A percentile compares a stretch with the other conserved stretches of the same genome.
phyloP scores from a whole-genome alignment of 352 stramenopile species.

The Globisporangium lucens region DNA sequence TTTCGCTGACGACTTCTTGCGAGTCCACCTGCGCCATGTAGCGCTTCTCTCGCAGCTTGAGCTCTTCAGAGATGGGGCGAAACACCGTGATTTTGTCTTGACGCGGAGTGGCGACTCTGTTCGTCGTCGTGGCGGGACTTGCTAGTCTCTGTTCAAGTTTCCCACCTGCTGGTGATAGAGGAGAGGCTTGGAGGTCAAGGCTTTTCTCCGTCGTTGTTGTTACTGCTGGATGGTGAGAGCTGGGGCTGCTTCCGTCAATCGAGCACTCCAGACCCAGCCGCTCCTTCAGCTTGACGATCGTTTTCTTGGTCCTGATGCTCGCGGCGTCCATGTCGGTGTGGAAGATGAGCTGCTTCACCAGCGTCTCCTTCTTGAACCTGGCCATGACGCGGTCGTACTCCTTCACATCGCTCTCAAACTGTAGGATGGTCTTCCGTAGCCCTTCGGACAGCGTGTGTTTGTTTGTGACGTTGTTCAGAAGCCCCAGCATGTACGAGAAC shows the following conservation, averaged over 20 bases:
- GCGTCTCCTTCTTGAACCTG: neutral
- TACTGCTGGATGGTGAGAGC: neutral
- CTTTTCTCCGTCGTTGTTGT: neutral
- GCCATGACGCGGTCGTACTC: neutral
- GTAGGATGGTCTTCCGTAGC: neutral
- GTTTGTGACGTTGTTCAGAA: too few species aligned
- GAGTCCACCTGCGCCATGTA: slow-evolving; percentile 4
- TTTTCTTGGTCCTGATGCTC: neutral
- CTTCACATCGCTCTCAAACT: neutral
- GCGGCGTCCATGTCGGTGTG: neutral
- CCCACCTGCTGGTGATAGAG: too few species aligned
- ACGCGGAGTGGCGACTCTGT: too few species aligned
- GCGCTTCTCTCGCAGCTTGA: neutral
- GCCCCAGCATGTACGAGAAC: neutral
- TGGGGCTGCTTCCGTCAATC: too few species aligned
- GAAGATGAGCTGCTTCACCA: neutral
- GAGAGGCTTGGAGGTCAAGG: neutral
- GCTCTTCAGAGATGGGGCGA: neutral
- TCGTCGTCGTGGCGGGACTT: too few species aligned
- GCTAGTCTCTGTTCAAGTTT: too few species aligned
- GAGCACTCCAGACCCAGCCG: neutral
- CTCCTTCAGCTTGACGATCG: neutral
- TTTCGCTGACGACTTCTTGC: slow-evolving; percentile 3
- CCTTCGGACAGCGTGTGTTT: neutral
- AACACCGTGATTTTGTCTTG: neutral